phyloP scores from a whole-genome alignment of 2,329 filamentous ascomycete genomes.

The Arthrobotrys pseudoclavata region DNA sequence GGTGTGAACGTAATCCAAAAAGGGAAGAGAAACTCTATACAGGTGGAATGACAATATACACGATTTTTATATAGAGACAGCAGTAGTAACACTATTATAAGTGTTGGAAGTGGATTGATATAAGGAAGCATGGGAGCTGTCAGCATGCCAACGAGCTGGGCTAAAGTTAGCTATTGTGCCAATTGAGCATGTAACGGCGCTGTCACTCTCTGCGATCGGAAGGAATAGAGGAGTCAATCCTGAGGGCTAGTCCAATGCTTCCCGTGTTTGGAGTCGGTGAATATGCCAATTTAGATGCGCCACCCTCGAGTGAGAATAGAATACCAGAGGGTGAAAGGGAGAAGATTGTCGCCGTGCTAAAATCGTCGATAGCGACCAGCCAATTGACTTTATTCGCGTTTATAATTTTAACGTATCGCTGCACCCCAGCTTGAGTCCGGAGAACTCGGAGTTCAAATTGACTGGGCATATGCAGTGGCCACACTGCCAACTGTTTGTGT shows the following conservation, averaged over 20 bases:
- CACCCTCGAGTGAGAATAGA: neutral
- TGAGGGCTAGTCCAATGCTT: neutral
- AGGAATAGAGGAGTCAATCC: neutral
- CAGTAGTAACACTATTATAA: neutral
- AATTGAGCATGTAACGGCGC: neutral
- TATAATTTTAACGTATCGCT: neutral
- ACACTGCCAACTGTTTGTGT: conserved; percentile 26
- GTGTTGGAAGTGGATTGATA: neutral
- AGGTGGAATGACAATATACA: too few species aligned
- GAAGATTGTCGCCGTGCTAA: neutral
- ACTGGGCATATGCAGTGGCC: conserved; percentile 2
- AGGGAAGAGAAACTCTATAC: too few species aligned
- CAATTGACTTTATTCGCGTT: neutral
- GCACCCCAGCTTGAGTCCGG: conserved; percentile 4
- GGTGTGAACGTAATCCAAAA: too few species aligned
- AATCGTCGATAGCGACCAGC: neutral
- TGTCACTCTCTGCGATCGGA: neutral
- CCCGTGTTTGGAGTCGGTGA: neutral
- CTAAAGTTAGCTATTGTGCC: neutral
- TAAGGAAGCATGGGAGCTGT: neutral
- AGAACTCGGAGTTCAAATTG: conserved; percentile 18
- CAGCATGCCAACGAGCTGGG: neutral
- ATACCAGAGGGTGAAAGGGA: neutral
- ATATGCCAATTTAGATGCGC: neutral
- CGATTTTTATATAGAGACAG: neutral